Evolutionary conservation across 2,329 filamentous ascomycete species (phyloP), one percentile per base, ranked within the genome.

Genomic region (Pseudogymnoascus sp.): DNA sequence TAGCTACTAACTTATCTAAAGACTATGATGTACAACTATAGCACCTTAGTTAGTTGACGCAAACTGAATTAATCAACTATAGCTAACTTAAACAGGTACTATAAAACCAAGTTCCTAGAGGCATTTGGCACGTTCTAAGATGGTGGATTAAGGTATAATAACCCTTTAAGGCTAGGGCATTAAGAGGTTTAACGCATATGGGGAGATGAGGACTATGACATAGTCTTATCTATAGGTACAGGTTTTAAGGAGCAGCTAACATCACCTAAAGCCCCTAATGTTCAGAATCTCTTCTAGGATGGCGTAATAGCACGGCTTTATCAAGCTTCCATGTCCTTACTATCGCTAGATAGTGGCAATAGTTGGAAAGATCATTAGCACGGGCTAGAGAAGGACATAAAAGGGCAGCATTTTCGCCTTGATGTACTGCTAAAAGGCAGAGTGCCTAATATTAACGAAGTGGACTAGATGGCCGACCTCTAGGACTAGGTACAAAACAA

Each of bases 301-400:
- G 51, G 67, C 13, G 62, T 62, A 4, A 48, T 65, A 25, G 60
- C 65, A 63, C 62, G 64, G 1, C 48, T 71, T 25, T 71, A 66
- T 63, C 65, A 65, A 61, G 68, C 67, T 45, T 68, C 68, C 34
- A 68, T 70, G 62, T 63, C 66, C 13, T 71, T 64, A 31, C 41
- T 71, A 43, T 69, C 64, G 57, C 61, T 69, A 21, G 65, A 70
- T 60, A 61, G 69, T 13, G 48, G 69, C 39, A 66, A 57, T 21
- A 67, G 61, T 28, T 71, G 64, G 69, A 63, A 64, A 61, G 69
- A 71, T 65, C 61, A 69, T 21, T 64, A 19, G 62, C 65, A 67
- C 48, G 54, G 66, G 19, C 62, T 71, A n/a, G 62, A 70, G 10
- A 45, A 69, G n/a, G 64, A 68, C 14, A 45, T 57, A 37, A 68